Conservation (phyloP, 352 stramenopile species). For the Paralagenidium karlingii region DNA sequence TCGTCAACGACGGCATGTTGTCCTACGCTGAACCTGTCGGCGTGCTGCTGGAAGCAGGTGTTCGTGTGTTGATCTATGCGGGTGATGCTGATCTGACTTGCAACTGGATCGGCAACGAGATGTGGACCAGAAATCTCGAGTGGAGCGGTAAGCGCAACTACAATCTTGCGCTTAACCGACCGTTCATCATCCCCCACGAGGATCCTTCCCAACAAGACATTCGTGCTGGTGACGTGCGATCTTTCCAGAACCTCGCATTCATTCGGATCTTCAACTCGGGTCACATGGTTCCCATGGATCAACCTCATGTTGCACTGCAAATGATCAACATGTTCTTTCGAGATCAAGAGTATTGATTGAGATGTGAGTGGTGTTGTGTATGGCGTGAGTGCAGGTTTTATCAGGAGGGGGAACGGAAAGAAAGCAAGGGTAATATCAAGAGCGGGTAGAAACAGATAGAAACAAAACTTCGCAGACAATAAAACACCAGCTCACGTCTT, state of each 20-base stretch:
- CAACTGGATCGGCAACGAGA: constrained; percentile 94
- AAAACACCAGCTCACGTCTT: too few relatives aligned
- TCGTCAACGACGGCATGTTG: constrained; percentile 35
- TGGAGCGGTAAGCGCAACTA: constrained; percentile 87
- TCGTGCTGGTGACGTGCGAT: constrained; percentile 26
- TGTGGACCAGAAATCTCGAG: constrained; percentile 87
- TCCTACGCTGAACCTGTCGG: too few relatives aligned
- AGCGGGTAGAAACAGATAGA: too few relatives aligned
- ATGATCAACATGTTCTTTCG: constrained; percentile 33
- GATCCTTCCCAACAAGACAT: too few relatives aligned
- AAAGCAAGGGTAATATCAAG: too few relatives aligned
- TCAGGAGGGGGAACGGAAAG: too few relatives aligned
- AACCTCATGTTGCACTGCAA: constrained; percentile 25
- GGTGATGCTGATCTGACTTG: constrained; percentile 96
- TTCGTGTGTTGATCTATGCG: constrained; percentile 90
- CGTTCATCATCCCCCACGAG: constrained; percentile 8
- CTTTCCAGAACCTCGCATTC: constrained; percentile 14
- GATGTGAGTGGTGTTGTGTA: too few relatives aligned
- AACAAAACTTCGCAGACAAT: too few relatives aligned
- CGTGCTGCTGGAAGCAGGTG: constrained; percentile 19
- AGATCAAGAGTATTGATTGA: too few relatives aligned
- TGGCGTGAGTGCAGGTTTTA: too few relatives aligned
- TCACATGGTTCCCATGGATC: constrained; percentile 37
- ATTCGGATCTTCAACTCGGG: constrained; percentile 20
- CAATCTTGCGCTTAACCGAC: constrained; percentile 27